Base-by-base conservation (phyloP, 352 stramenopile genomes). In the Pythium chondricola region DNA sequence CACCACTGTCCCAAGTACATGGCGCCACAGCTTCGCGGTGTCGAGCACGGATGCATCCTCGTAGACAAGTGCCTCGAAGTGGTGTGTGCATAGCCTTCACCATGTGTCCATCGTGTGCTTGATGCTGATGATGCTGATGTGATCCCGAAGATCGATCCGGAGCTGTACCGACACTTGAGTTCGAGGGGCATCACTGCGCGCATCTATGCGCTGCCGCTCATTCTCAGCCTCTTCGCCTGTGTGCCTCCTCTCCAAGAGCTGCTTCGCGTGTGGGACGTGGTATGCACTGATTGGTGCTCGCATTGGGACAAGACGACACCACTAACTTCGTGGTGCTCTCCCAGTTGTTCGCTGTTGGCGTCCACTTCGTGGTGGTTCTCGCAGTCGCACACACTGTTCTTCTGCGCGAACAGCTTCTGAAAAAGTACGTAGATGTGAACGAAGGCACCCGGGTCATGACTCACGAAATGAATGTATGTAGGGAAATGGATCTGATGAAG, bases 311-410 rank as follows among this genome's bases (percentile, higher is more conserved):
- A n/a, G n/a, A n/a, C n/a, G n/a, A n/a, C n/a, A n/a, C n/a, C n/a
- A n/a, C n/a, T n/a, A n/a, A n/a, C n/a, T n/a, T n/a, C n/a, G n/a
- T n/a, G n/a, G n/a, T n/a, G n/a, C n/a, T n/a, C n/a, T 42, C 25
- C 13, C 48, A 94, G 83, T 58, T 96, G 10, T 95, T 97, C 57
- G 86, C 88, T 17, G 79, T 95, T 13, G 88, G 88, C 1, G 77
- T 97, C 7, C 88, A 97, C 64, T 93, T 96, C 49, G 82, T 96
- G 17, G 85, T 97, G 2, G 54, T 96, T 0, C 58, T 97, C n/a
- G 85, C 78, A 11, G 83, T 93, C 10, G 83, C 88, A 13, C 81
- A 96, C 56, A 90, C 89, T 0, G 78, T 97, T 9, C 56, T 96
- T 14, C 66, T 97, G 47, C 82, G 88, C 24, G 78, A 90, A 14